Evolutionary conservation across 371 early-diverging fungal genomes (phyloP).

Genomic region (Batrachochytrium dendrobatidis): DNA sequence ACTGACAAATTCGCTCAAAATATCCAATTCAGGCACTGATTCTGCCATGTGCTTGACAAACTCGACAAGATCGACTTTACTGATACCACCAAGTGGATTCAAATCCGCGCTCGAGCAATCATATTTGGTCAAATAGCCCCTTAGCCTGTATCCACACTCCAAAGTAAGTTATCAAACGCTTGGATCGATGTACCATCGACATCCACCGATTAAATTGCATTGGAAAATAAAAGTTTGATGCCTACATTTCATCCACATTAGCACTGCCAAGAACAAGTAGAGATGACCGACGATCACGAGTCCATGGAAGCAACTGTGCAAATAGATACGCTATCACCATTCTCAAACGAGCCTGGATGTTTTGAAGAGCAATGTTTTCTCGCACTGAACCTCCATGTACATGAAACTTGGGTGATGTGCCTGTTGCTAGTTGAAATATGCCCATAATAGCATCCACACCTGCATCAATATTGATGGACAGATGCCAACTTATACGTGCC

Average conservation of each 20-base stretch:
- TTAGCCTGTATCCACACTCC: too few species aligned
- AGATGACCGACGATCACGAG: constrained; percentile 58
- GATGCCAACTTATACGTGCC: constrained; percentile 65
- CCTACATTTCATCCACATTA: constrained; percentile 90
- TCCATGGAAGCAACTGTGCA: constrained; percentile 91
- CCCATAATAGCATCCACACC: constrained; percentile 67
- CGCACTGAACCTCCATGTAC: constrained; percentile 77
- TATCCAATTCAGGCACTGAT: constrained; percentile 55
- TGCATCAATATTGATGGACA: constrained; percentile 80
- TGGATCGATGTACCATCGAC: too few species aligned
- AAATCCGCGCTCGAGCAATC: constrained; percentile 96
- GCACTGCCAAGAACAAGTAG: constrained; percentile 91
- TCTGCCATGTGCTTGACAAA: constrained; percentile 68
- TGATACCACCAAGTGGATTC: constrained; percentile 94
- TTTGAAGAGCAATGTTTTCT: constrained; percentile 94
- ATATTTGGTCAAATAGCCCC: constrained; percentile 97
- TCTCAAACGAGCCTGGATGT: constrained; percentile 92
- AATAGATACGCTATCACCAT: constrained; percentile 94
- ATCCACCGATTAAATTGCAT: too few species aligned
- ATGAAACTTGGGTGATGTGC: constrained; percentile 66
- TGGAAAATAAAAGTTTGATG: too few species aligned
- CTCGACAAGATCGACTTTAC: constrained; percentile 78
- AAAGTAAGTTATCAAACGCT: too few species aligned
- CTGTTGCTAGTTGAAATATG: constrained; percentile 73
- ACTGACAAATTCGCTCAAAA: constrained; percentile 69